Percentiles rank a stretch among this genome's conserved stretches.
Evolutionary conservation across 202 grass and related monocot species (phyloP).

Genomic region (Dendrocalamus latiflorus): DNA sequence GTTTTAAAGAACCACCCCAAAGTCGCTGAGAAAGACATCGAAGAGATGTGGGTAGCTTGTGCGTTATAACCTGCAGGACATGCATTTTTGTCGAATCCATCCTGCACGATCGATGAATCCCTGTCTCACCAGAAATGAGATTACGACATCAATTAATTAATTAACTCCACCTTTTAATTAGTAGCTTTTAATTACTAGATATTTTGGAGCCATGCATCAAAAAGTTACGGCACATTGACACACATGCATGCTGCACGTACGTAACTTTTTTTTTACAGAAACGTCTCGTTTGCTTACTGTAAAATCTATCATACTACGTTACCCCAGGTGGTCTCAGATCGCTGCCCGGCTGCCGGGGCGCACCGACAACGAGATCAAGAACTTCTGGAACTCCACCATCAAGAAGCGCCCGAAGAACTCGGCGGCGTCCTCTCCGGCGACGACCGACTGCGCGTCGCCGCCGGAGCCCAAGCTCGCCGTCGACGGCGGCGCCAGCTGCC

Average conservation of each 20-base stretch:
- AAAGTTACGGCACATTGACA: neutral
- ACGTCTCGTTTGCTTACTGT: conserved; percentile 37
- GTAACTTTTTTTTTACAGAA: neutral
- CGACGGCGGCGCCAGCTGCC: neutral
- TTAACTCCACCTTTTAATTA: neutral
- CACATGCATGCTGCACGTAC: neutral
- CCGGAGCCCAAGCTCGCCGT: conserved; percentile 31
- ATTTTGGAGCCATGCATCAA: neutral
- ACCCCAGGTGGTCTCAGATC: conserved; percentile 89
- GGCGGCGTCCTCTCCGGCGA: conserved; percentile 24
- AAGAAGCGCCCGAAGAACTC: conserved; percentile 76
- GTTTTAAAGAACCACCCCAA: too few species aligned
- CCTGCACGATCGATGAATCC: neutral
- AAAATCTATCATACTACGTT: conserved; percentile 22
- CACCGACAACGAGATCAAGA: conserved; percentile 97
- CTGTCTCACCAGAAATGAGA: conserved; percentile 19
- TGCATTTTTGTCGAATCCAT: neutral
- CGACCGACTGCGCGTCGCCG: conserved; percentile 20
- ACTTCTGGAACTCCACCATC: conserved; percentile 99
- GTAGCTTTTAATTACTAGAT: neutral
- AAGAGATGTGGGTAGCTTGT: too few species aligned
- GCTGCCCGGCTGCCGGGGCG: conserved; percentile 80
- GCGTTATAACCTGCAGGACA: neutral
- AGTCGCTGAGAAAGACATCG: too few species aligned
- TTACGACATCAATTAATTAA: conserved; percentile 3